Base-by-base conservation (phyloP, 1,284 basidiomycete genomes). In the Meira nashicola region DNA sequence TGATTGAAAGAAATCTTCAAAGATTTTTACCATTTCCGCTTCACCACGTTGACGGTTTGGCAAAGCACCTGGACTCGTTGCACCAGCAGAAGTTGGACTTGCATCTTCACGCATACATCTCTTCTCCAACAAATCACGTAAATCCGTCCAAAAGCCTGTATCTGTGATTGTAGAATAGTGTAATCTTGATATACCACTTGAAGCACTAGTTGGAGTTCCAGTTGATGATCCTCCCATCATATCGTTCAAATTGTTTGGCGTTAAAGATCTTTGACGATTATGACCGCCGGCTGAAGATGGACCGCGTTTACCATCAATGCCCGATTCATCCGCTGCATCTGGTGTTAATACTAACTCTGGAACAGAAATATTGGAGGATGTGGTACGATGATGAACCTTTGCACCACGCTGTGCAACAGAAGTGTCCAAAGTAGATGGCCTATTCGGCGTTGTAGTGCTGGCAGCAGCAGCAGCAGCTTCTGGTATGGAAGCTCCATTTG, bases 271-370 rank as follows among this genome's bases (percentile, higher is more conserved):
- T 8, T 33, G 28, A 33, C 28, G 28, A 33, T 33, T 33, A 33
- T 33, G 28, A 40, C 53, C 44, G 23, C 60, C 64, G 1, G 62
- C 66, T 25, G 63, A 63, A 12, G 67, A 64, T 47, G 23, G 39
- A 17, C 10, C 67, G 33, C 39, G 12, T n/a, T 25, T 33, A 40
- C 37, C 44, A 43, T 44, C 38, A 9, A n/a, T 47, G 14, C 53
- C 53, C 9, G 28, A 17, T 37, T 23, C 40, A 46, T 62, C 59
- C 28, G 21, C 68, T 33, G 64, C 61, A 43, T 76, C 75, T 5
- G 75, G 74, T 6, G 75, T 77, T 19, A 77, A 66, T 7, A 70
- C 72, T 1, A 77, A 65, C 52, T 77, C 75, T 1, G 75, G 75
- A 9, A 77, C 68, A 2, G 67, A 69, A 23, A 75, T 66, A 38